Conservation (phyloP, 148 eudicot species). For the Persicaria maculosa region DNA sequence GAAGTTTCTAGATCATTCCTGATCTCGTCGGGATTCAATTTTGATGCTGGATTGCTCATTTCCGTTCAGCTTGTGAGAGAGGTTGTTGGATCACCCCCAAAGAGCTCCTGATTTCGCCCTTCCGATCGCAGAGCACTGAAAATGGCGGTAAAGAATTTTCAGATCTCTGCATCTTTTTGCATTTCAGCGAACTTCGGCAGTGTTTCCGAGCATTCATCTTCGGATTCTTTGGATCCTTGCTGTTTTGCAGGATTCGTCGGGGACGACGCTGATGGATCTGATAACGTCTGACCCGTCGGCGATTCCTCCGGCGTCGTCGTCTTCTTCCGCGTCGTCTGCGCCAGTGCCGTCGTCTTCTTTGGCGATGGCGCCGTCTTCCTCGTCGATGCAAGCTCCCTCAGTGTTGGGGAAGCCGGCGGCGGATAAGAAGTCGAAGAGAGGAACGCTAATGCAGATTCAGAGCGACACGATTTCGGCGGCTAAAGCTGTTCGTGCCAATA, state of each 20-base stretch:
- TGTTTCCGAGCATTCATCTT: neutral
- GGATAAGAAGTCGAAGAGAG: constrained; percentile 63
- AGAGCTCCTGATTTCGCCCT: constrained; percentile 8
- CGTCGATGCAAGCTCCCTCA: constrained; percentile 25
- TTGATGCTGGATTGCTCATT: neutral
- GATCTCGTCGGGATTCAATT: constrained; percentile 2
- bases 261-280: constrained; percentile 91
- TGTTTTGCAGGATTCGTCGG: constrained; percentile 61
- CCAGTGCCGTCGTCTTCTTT: constrained; percentile 25
- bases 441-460: constrained; percentile 82
- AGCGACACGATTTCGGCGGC: constrained; percentile 95
- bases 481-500: constrained; percentile 78
- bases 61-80: neutral
- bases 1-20: neutral
- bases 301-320: constrained; percentile 23
- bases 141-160: constrained; percentile 2
- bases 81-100: constrained; percentile 2
- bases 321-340: constrained; percentile 33
- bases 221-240: constrained; percentile 5
- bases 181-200: neutral
- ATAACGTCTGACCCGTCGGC: constrained; percentile 67
- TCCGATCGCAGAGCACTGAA: constrained; percentile 5
- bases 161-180: constrained; percentile 8
- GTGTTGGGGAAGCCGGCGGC: constrained; percentile 38
- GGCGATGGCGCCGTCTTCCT: constrained; percentile 21